A percentile compares a stretch with the other conserved stretches of the same genome.
These are phyloP conservation scores for Cairneyella variabilis DNA, from an alignment of 495 filamentous ascomycete genomes.

Conservation along the genomic window DNA sequence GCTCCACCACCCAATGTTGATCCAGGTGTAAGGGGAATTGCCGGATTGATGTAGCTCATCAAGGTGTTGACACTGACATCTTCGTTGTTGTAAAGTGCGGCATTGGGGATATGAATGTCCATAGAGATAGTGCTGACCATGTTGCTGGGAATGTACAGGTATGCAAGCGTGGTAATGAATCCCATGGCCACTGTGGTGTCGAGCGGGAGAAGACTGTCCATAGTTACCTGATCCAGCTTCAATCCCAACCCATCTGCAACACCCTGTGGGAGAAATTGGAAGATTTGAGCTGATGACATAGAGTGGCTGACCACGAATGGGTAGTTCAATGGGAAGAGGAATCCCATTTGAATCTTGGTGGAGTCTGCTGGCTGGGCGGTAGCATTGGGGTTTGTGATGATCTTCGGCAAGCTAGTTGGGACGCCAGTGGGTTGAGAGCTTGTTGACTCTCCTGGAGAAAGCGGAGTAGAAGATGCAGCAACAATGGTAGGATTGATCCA, in stretches of 20 bases:
- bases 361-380: slow-evolving; percentile 52
- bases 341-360: slow-evolving; percentile 76
- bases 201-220: slow-evolving; percentile 73
- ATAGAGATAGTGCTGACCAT: slow-evolving; percentile 58
- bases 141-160: slow-evolving; percentile 66
- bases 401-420: slow-evolving; percentile 64
- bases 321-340: slow-evolving; percentile 76
- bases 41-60: slow-evolving; percentile 77
- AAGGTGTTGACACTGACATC: slow-evolving; percentile 57
- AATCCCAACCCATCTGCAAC: slow-evolving; percentile 63
- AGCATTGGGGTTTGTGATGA: slow-evolving; percentile 59
- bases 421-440: slow-evolving; percentile 15
- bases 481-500: not conserved
- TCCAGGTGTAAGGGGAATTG: slow-evolving; percentile 72
- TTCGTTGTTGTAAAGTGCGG: slow-evolving; percentile 68
- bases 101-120: slow-evolving; percentile 63
- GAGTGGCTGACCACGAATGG: slow-evolving; percentile 67
- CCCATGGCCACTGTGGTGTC: slow-evolving; percentile 65
- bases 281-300: slow-evolving; percentile 80
- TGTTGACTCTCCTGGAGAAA: slow-evolving; percentile 10
- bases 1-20: slow-evolving; percentile 37
- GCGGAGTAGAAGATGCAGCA: not conserved
- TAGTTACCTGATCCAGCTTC: slow-evolving; percentile 46
- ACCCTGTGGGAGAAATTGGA: slow-evolving; percentile 71
- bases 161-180: slow-evolving; percentile 80